Evolutionary conservation across 2,329 filamentous ascomycete species (phyloP).

Genomic region (Fusarium albidum): DNA sequence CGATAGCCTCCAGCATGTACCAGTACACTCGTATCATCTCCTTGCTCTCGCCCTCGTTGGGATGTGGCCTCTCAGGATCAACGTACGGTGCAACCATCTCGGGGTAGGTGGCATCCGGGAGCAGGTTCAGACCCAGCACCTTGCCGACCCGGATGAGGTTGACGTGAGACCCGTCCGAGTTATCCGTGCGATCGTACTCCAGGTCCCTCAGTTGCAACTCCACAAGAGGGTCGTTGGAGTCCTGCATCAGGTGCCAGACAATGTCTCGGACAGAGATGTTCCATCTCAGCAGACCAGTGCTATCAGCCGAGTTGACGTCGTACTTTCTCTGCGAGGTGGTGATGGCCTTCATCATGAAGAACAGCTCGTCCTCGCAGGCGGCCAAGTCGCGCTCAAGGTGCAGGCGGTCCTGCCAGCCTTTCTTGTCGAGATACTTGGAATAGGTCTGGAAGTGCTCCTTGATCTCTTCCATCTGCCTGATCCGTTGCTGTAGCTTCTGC

Average conservation of each 20-base stretch:
- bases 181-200: slow-evolving; percentile 94
- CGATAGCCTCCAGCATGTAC: slow-evolving; percentile 98
- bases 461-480: slow-evolving; percentile 93
- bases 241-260: slow-evolving; percentile 94
- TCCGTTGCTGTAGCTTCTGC: slow-evolving; percentile 87
- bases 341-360: slow-evolving; percentile 99
- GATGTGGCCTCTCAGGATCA: slow-evolving; percentile 67
- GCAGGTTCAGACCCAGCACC: slow-evolving; percentile 86
- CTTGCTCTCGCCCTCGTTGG: slow-evolving; percentile 57
- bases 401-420: slow-evolving; percentile 90
- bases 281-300: slow-evolving; percentile 85
- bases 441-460: slow-evolving; percentile 96
- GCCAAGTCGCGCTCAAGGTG: slow-evolving; percentile 89
- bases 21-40: slow-evolving; percentile 96
- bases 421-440: slow-evolving; percentile 82
- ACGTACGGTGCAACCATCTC: slow-evolving; percentile 94
- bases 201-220: slow-evolving; percentile 93
- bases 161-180: slow-evolving; percentile 94
- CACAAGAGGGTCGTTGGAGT: slow-evolving; percentile 85
- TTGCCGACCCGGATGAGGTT: slow-evolving; percentile 90
- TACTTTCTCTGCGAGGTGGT: slow-evolving; percentile 92
- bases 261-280: slow-evolving; percentile 95
- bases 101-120: slow-evolving; percentile 91
- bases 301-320: slow-evolving; percentile 71
- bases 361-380: slow-evolving; percentile 93